Conservation (phyloP, 2,329 filamentous ascomycete species). For the Alternaria triticina region DNA sequence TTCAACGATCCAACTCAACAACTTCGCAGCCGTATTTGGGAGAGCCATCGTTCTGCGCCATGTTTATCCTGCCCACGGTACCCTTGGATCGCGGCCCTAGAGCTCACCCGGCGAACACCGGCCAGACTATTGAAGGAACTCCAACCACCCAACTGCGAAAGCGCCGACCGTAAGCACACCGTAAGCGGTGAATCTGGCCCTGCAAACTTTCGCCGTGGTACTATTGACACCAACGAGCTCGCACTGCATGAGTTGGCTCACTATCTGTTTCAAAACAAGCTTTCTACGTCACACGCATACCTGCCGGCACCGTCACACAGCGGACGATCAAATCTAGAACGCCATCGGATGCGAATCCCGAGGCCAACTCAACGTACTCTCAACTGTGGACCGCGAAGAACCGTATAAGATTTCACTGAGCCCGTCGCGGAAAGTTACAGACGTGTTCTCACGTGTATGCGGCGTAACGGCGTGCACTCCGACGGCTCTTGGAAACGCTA, state of each 20-base stretch:
- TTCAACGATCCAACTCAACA: too few relatives aligned
- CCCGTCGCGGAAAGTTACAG: not conserved
- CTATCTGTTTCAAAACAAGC: not conserved
- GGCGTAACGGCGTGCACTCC: not conserved
- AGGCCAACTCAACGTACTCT: not conserved
- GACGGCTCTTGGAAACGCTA: not conserved
- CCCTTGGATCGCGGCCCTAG: not conserved
- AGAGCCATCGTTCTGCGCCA: not conserved
- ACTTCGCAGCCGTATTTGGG: accelerated
- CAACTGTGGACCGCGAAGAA: not conserved
- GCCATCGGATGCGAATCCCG: not conserved
- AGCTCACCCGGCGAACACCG: not conserved
- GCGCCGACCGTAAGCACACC: not conserved
- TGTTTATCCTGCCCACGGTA: not conserved
- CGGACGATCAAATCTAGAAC: not conserved
- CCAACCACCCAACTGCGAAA: not conserved
- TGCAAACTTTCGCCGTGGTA: not conserved
- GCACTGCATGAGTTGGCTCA: not conserved
- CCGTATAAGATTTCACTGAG: not conserved
- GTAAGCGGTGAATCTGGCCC: not conserved
- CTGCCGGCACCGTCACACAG: not conserved
- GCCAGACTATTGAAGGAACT: not conserved
- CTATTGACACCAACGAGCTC: too few relatives aligned
- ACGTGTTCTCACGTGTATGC: not conserved
- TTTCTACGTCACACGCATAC: not conserved